A percentile compares a stretch with the other conserved stretches of the same genome.
Evolutionary conservation across 163 green algal species (phyloP).

Genomic region (Volvox carteri): DNA sequence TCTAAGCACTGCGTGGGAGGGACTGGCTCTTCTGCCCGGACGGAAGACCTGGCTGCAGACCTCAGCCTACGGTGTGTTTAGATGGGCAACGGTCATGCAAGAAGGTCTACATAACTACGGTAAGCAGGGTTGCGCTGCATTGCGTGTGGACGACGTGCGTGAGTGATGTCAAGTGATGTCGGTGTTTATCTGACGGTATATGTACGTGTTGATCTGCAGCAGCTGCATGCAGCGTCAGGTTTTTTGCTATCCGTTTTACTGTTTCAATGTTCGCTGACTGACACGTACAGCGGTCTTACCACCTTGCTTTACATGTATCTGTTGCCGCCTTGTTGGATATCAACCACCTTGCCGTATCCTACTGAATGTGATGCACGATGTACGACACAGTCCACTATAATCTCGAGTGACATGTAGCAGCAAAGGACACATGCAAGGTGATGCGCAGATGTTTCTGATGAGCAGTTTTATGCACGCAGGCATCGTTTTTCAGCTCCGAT

Average conservation of each 20-base stretch:
- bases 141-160: too few species aligned
- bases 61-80: not conserved
- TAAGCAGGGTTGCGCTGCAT: not conserved
- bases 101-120: not conserved
- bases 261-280: not conserved
- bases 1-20: not conserved
- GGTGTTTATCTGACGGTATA: too few species aligned
- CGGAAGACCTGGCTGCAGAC: not conserved
- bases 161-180: not conserved
- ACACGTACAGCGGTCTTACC: not conserved
- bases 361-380: too few species aligned
- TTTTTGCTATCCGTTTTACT: not conserved
- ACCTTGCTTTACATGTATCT: too few species aligned
- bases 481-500: not conserved
- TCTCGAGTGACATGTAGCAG: too few species aligned
- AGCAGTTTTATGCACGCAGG: not conserved
- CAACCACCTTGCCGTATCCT: too few species aligned
- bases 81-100: not conserved
- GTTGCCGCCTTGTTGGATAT: too few species aligned
- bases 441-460: too few species aligned
- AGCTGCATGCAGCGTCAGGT: not conserved
- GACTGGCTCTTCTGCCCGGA: not conserved
- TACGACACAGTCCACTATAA: too few species aligned
- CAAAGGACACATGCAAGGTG: too few species aligned
- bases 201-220: too few species aligned